Percentiles rank a stretch among this genome's conserved stretches.
phyloP scores from a whole-genome alignment of 164 flowering plant species.

The Chimonanthus praecox region DNA sequence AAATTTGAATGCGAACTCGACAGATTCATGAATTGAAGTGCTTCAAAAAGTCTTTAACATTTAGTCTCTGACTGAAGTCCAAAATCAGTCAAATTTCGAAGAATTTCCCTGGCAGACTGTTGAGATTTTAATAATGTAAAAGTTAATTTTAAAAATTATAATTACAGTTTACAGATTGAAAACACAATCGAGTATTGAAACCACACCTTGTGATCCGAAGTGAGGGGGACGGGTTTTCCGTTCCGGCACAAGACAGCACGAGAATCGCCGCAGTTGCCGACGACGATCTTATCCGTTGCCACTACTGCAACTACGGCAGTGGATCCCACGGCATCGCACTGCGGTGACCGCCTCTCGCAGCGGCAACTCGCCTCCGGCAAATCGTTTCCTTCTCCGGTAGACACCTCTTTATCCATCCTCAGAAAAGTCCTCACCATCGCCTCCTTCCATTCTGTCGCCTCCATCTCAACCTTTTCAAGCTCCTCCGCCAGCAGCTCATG shows the following conservation, averaged over 20 bases:
- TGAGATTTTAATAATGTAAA: too few species aligned
- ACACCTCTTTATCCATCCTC: slow-evolving; percentile 63
- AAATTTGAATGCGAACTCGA: too few species aligned
- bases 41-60: too few species aligned
- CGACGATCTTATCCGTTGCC: slow-evolving; percentile 57
- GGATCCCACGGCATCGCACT: slow-evolving; percentile 89
- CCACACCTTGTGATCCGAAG: slow-evolving; percentile 61
- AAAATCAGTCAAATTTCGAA: too few species aligned
- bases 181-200: too few species aligned
- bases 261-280: slow-evolving; percentile 88
- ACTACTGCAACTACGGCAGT: slow-evolving; percentile 83
- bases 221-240: slow-evolving; percentile 57
- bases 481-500: slow-evolving; percentile 70
- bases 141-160: too few species aligned
- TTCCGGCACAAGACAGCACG: slow-evolving; percentile 76
- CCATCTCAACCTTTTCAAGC: slow-evolving; percentile 14
- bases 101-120: too few species aligned
- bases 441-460: slow-evolving; percentile 33
- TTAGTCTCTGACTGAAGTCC: too few species aligned
- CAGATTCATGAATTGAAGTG: too few species aligned
- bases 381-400: slow-evolving; percentile 8
- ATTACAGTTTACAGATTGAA: too few species aligned
- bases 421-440: slow-evolving; percentile 52
- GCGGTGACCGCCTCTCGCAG: slow-evolving; percentile 73
- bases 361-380: slow-evolving; percentile 36